A percentile compares a stretch with the other conserved stretches of the same genome.
These are phyloP conservation scores for Microsporum audouinii DNA, from an alignment of 2,329 filamentous ascomycete species.

Conservation along the genomic window DNA sequence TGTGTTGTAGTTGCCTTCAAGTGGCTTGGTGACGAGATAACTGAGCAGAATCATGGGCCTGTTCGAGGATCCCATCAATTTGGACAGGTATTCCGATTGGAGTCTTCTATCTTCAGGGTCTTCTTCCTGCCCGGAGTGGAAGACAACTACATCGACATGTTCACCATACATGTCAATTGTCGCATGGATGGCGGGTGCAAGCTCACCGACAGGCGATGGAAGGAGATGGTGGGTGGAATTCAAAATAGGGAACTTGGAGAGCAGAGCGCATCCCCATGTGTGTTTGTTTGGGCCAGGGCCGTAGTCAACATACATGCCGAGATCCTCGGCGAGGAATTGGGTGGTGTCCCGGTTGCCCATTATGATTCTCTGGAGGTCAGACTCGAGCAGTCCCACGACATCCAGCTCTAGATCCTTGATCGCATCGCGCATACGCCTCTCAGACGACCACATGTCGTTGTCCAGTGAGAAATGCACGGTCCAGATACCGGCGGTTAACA, in stretches of 20 bases:
- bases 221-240: constrained; percentile 94
- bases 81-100: constrained; percentile 73
- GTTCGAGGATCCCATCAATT: constrained; percentile 72
- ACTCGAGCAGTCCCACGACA: constrained; percentile 86
- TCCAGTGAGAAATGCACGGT: constrained; percentile 96
- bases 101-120: constrained; percentile 82
- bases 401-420: constrained; percentile 95
- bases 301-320: constrained; percentile 98
- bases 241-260: constrained; percentile 95
- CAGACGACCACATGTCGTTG: constrained; percentile 98
- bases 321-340: constrained; percentile 85
- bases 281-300: constrained; percentile 97
- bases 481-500: constrained; percentile 94
- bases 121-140: constrained; percentile 97
- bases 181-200: constrained; percentile 93
- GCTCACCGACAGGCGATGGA: constrained; percentile 83
- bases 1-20: constrained; percentile 90
- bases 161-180: constrained; percentile 88
- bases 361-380: constrained; percentile 91
- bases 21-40: constrained; percentile 83
- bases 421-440: constrained; percentile 82
- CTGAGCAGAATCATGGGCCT: constrained; percentile 76
- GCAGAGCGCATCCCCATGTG: constrained; percentile 85
- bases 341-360: constrained; percentile 98
- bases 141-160: constrained; percentile 86